These are phyloP conservation scores for Aspergillus heteromorphus DNA, from an alignment of 495 filamentous ascomycete genomes.

Conservation along the genomic window DNA sequence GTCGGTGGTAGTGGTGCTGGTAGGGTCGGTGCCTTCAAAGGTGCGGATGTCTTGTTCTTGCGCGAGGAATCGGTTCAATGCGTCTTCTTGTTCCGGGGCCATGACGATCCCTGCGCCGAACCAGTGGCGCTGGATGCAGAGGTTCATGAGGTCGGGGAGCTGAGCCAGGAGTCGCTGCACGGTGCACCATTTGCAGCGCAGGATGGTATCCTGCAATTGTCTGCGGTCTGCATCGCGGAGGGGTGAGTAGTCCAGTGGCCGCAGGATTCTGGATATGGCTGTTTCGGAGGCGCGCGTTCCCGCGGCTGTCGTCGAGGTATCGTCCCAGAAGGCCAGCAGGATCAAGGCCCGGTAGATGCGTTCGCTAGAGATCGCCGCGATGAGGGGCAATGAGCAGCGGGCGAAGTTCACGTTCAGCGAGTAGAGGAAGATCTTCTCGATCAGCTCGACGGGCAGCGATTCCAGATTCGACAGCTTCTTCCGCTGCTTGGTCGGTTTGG, in stretches of 20 bases:
- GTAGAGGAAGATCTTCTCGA: slow-evolving; percentile 50
- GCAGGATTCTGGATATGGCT: slow-evolving; percentile 23
- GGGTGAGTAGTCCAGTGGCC: slow-evolving; percentile 29
- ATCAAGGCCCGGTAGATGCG: slow-evolving; percentile 36
- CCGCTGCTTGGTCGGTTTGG: slow-evolving; percentile 8
- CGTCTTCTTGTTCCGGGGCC: slow-evolving; percentile 13
- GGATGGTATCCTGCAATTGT: slow-evolving; percentile 26
- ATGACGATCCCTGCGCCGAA: slow-evolving; percentile 23
- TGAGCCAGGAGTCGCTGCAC: slow-evolving; percentile 23
- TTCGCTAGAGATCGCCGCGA: slow-evolving; percentile 36
- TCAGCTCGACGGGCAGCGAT: slow-evolving; percentile 46
- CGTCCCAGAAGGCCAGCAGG: slow-evolving; percentile 38
- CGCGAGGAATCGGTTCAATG: slow-evolving; percentile 19
- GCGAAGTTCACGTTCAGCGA: slow-evolving; percentile 45
- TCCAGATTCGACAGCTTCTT: slow-evolving; percentile 39
- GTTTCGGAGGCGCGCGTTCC: background rate
- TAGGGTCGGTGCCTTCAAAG: slow-evolving; percentile 18
- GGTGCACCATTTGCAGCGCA: slow-evolving; percentile 38
- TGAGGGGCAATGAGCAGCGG: slow-evolving; percentile 34
- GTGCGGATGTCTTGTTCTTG: slow-evolving; percentile 6
- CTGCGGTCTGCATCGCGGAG: slow-evolving; percentile 18
- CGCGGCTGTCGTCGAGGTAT: slow-evolving; percentile 2
- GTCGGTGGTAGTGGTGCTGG: background rate
- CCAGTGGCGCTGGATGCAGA: slow-evolving; percentile 33
- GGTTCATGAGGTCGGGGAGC: slow-evolving; percentile 29